phyloP scores from a whole-genome alignment of 2,329 filamentous ascomycete genomes.

The Trichocomaceae sp. region DNA sequence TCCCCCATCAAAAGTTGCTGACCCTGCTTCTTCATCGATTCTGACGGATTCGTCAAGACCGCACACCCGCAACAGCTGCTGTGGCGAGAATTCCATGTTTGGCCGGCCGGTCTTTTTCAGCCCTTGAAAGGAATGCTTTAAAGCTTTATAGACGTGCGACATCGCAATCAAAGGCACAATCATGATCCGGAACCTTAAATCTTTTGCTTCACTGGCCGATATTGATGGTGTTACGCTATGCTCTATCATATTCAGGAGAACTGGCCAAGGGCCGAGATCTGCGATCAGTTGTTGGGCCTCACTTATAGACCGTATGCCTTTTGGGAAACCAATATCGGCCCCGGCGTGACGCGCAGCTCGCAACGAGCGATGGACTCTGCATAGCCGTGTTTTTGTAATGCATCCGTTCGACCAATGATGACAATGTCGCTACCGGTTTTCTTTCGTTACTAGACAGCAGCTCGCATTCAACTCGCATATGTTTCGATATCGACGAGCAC shows the following conservation, averaged over 20 bases:
- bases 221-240: constrained; percentile 37
- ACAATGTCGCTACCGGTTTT: constrained; percentile 24
- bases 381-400: constrained; percentile 26
- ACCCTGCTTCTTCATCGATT: constrained; percentile 35
- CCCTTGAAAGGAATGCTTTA: constrained; percentile 31
- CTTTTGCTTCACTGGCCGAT: constrained; percentile 31
- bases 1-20: constrained; percentile 21
- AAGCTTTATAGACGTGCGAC: constrained; percentile 32
- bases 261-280: constrained; percentile 34
- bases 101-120: constrained; percentile 32
- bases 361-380: constrained; percentile 30
- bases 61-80: constrained; percentile 38
- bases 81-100: constrained; percentile 28
- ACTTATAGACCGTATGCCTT: constrained; percentile 31
- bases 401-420: constrained; percentile 30
- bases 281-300: constrained; percentile 20
- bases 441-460: too few species aligned
- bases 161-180: constrained; percentile 38
- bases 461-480: constrained; percentile 20
- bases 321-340: constrained; percentile 38
- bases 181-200: constrained; percentile 38
- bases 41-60: constrained; percentile 35
- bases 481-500: constrained; percentile 22
- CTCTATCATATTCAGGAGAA: constrained; percentile 42
- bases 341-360: constrained; percentile 36